These are phyloP conservation scores for Dryas octopetala DNA, from an alignment of 306 rosid species.

Conservation along the genomic window DNA sequence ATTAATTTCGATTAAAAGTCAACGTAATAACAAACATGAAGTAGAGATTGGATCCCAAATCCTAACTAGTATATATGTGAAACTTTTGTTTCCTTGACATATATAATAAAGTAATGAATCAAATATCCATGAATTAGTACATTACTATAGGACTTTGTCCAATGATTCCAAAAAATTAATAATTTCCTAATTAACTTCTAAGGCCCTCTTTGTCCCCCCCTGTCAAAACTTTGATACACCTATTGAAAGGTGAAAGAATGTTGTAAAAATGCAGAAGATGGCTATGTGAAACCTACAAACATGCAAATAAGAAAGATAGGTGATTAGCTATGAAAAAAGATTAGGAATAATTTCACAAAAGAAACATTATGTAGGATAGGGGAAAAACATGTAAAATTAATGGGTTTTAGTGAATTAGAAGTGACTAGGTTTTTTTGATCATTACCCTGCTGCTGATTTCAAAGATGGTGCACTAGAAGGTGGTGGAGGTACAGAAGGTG, in stretches of 20 bases:
- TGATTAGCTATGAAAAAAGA: neutral
- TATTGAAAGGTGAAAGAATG: conserved; percentile 18
- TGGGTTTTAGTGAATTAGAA: neutral
- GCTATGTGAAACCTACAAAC: conserved; percentile 42
- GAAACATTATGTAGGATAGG: no score
- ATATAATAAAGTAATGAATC: no score
- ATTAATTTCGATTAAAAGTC: no score
- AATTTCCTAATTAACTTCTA: neutral
- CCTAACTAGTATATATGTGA: no score
- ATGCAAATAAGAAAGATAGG: conserved; percentile 8
- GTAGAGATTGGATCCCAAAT: no score
- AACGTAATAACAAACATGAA: no score
- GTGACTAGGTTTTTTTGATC: neutral
- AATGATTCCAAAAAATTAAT: neutral
- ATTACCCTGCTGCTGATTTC: conserved; percentile 44
- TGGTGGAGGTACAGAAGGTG: neutral
- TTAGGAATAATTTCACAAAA: neutral
- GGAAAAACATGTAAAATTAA: no score
- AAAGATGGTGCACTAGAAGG: conserved; percentile 31
- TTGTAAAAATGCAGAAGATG: conserved; percentile 28
- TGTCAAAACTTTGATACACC: neutral
- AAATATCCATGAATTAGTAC: neutral
- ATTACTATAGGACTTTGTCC: neutral
- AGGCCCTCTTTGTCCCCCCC: neutral
- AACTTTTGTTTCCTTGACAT: no score